Conservation (phyloP, 73 alveolate genomes). For the Urostyla sp. region DNA sequence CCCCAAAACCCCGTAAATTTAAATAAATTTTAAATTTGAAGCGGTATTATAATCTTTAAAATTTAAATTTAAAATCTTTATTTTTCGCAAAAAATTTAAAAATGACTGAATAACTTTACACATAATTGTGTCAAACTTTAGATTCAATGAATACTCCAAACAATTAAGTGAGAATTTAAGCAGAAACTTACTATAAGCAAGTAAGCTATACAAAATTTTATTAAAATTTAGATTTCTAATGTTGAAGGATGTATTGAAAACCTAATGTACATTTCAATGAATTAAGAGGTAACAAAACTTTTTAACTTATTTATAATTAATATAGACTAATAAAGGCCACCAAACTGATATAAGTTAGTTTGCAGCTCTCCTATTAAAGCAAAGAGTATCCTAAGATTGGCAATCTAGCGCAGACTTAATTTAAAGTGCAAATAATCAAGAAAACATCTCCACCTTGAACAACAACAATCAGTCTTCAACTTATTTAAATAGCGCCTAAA, state of each 20-base stretch:
- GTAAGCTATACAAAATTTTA: neutral
- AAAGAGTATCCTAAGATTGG: too few relatives aligned
- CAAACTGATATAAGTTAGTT: slow-evolving; percentile 39
- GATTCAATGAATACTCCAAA: slow-evolving; percentile 23
- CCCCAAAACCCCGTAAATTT: slow-evolving; percentile 40
- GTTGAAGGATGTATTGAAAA: slow-evolving; percentile 1
- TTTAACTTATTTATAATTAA: neutral
- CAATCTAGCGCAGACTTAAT: too few relatives aligned
- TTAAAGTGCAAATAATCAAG: too few relatives aligned
- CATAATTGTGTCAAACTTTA: slow-evolving; percentile 26
- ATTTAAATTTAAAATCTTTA: slow-evolving; percentile 1
- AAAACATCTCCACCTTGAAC: neutral
- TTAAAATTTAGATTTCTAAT: neutral
- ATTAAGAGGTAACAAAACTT: neutral
- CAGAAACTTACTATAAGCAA: slow-evolving; percentile 24
- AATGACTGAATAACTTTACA: slow-evolving; percentile 36
- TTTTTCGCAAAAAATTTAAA: neutral
- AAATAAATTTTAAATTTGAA: neutral
- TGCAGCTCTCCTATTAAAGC: slow-evolving; percentile 10
- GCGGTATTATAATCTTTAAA: slow-evolving; percentile 9
- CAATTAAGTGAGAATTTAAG: slow-evolving; percentile 25
- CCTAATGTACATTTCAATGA: slow-evolving; percentile 23
- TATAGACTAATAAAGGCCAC: slow-evolving; percentile 10
- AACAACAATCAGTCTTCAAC: neutral
- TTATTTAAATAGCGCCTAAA: neutral